These are phyloP conservation scores for Silene uniflora DNA, from an alignment of 148 eudicot species.

Conservation along the genomic window DNA sequence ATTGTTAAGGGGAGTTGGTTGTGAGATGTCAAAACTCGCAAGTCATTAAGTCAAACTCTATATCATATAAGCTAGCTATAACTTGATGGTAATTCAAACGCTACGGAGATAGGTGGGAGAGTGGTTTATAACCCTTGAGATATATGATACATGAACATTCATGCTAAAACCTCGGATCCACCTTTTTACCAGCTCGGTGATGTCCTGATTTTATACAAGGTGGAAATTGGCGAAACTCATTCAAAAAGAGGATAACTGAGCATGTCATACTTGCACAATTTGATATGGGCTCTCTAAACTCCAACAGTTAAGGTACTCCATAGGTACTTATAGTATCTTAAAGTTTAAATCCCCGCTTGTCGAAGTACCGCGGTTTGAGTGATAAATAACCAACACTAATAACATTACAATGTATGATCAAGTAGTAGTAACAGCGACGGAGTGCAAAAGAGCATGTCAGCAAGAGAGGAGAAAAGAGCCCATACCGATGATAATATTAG, in stretches of 20 bases:
- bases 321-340: too few species aligned
- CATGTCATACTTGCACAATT: neutral
- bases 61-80: too few species aligned
- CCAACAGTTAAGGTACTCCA: neutral
- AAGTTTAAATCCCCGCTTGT: neutral
- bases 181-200: neutral
- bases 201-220: too few species aligned
- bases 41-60: too few species aligned
- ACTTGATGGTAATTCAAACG: too few species aligned
- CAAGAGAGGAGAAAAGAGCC: neutral
- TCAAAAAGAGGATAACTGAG: neutral
- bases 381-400: neutral
- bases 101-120: too few species aligned
- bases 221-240: neutral
- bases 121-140: too few species aligned
- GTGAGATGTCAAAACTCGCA: too few species aligned
- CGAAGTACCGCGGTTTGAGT: neutral
- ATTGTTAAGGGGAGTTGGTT: too few species aligned
- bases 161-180: neutral
- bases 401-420: neutral
- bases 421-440: neutral
- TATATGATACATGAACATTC: neutral
- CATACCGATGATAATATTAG: constrained; percentile 20
- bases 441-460: neutral
- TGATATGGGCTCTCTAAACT: neutral